Evolutionary conservation across 495 filamentous ascomycete genomes (phyloP).

Genomic region (Aspergillus conjunctus): DNA sequence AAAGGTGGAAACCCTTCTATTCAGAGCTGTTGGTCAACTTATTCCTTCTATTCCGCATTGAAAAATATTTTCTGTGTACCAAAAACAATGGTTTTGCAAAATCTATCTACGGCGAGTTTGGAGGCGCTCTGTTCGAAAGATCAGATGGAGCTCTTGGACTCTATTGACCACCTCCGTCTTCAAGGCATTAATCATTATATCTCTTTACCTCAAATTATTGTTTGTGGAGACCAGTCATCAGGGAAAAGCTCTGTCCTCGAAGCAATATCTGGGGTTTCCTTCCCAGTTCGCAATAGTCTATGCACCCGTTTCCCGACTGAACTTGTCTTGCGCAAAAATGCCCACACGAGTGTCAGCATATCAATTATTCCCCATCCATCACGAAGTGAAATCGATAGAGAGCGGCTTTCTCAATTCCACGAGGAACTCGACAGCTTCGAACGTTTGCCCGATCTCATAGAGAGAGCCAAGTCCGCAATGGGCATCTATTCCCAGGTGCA

Average conservation of each 20-base stretch:
- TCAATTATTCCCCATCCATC: slow-evolving; percentile 40
- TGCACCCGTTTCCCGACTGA: slow-evolving; percentile 63
- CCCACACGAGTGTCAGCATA: slow-evolving; percentile 33
- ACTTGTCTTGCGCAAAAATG: slow-evolving; percentile 52
- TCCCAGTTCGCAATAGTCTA: slow-evolving; percentile 54
- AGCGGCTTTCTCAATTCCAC: slow-evolving; percentile 33
- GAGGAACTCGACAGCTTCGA: slow-evolving; percentile 38
- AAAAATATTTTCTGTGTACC: not conserved
- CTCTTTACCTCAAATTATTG: slow-evolving; percentile 61
- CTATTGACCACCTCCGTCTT: slow-evolving; percentile 57
- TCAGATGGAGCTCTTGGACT: slow-evolving; percentile 50
- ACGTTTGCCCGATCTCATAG: slow-evolving; percentile 44
- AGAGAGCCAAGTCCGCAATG: slow-evolving; percentile 55
- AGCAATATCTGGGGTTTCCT: slow-evolving; percentile 63
- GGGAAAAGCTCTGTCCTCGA: slow-evolving; percentile 60
- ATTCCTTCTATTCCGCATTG: not conserved
- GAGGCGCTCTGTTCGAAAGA: not conserved
- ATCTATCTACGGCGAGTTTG: not conserved
- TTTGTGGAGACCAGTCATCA: slow-evolving; percentile 54
- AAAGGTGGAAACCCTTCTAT: not conserved
- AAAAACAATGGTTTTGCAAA: not conserved
- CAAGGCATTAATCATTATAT: slow-evolving; percentile 60
- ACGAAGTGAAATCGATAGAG: slow-evolving; percentile 29
- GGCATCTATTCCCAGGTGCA: slow-evolving; percentile 39
- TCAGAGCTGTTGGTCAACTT: not conserved